A percentile compares a stretch with the other conserved stretches of the same genome.
phyloP scores from a whole-genome alignment of 192 early-diverging fungal species.

The Chytriomyces confervae region DNA sequence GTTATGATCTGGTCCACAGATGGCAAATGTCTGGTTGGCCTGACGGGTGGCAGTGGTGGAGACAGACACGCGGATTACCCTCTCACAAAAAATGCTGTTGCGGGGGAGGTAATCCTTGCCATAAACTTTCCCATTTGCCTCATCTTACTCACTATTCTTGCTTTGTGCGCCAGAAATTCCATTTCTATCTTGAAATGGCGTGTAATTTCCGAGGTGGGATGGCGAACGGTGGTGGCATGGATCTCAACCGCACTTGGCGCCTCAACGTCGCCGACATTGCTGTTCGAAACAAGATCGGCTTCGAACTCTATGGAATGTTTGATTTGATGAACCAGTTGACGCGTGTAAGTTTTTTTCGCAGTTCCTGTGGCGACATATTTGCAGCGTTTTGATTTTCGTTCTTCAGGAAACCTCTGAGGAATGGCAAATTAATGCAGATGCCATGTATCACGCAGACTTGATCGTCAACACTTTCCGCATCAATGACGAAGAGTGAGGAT shows the following conservation, averaged over 20 bases:
- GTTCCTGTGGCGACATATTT: not conserved
- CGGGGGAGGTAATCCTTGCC: constrained; percentile 31
- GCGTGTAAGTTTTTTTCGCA: constrained; percentile 36
- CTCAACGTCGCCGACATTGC: constrained; percentile 72
- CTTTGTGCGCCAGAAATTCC: constrained; percentile 39
- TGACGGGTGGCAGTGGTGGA: constrained; percentile 77
- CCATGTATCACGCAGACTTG: constrained; percentile 78
- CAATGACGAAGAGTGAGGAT: constrained; percentile 45
- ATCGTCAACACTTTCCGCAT: constrained; percentile 76
- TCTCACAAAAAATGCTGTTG: constrained; percentile 54
- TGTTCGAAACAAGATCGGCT: constrained; percentile 73
- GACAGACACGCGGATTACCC: constrained; percentile 64
- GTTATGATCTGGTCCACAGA: constrained; percentile 87
- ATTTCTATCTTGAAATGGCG: constrained; percentile 88
- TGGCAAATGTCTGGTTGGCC: constrained; percentile 83
- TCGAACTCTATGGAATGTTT: constrained; percentile 76
- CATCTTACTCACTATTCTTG: not conserved
- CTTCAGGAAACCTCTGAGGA: constrained; percentile 67
- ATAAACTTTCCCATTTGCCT: not conserved
- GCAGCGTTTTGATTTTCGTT: not conserved
- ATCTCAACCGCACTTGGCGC: constrained; percentile 66
- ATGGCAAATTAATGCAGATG: constrained; percentile 75
- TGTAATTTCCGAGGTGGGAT: constrained; percentile 94
- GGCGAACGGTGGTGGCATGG: constrained; percentile 67
- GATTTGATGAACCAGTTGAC: constrained; percentile 76